phyloP scores from a whole-genome alignment of 345 rosid species.

The Pistacia atlantica region DNA sequence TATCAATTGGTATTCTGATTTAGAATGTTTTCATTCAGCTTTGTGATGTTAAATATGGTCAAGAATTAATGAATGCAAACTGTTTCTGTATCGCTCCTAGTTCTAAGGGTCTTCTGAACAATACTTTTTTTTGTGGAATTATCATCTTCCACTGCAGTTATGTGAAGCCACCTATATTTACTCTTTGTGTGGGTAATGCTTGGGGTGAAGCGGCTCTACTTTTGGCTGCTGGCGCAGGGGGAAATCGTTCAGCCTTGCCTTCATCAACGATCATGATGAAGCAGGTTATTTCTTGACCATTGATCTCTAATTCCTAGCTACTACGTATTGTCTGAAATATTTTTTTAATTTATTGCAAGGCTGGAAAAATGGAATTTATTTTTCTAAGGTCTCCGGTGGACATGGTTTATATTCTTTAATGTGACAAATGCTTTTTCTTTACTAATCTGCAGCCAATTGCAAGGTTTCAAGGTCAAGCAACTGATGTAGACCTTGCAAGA shows the following conservation, averaged over 20 bases:
- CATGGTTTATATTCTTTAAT: slow-evolving; percentile 1
- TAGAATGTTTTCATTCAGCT: neutral
- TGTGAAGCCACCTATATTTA: slow-evolving; percentile 86
- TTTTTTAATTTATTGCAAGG: slow-evolving; percentile 7
- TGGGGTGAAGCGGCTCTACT: slow-evolving; percentile 99
- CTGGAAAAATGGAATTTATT: neutral
- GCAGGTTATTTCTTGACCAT: slow-evolving; percentile 41
- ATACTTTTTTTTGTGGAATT: slow-evolving; percentile 8
- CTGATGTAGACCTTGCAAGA: slow-evolving; percentile 78
- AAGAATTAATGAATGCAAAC: slow-evolving; percentile 15
- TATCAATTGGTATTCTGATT: neutral
- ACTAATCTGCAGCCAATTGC: slow-evolving; percentile 77
- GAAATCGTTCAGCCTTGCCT: slow-evolving; percentile 68
- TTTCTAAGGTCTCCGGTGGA: neutral
- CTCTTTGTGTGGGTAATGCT: slow-evolving; percentile 96
- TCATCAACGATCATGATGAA: slow-evolving; percentile 74
- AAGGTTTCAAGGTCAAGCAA: slow-evolving; percentile 94
- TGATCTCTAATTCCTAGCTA: slow-evolving; percentile 17
- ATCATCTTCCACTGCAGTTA: slow-evolving; percentile 45
- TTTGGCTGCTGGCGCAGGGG: slow-evolving; percentile 68
- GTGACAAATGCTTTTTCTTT: slow-evolving; percentile 8
- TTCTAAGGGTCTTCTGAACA: slow-evolving; percentile 7
- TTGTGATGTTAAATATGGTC: slow-evolving; percentile 5
- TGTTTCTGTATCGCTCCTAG: neutral
- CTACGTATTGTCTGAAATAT: slow-evolving; percentile 4